A percentile compares a stretch with the other conserved stretches of the same genome.
phyloP scores from a whole-genome alignment of 1,284 basidiomycete species.

The Apiotrichum porosum region DNA sequence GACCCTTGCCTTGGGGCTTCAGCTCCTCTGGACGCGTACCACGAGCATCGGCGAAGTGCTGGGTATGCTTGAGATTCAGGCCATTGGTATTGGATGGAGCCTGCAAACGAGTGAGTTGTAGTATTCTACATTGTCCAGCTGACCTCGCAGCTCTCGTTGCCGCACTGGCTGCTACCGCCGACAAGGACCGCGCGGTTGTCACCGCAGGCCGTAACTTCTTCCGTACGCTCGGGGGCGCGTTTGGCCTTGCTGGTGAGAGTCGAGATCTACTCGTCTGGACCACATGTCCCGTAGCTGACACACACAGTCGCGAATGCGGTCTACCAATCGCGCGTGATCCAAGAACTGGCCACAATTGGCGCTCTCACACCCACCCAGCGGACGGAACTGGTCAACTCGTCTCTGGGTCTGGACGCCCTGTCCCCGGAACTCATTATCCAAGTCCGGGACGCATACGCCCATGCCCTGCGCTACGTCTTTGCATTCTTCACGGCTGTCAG shows the following conservation, averaged over 20 bases:
- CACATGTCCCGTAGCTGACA: no score
- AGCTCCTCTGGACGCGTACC: slow-evolving; percentile 18
- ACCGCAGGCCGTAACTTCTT: slow-evolving; percentile 32
- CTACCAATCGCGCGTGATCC: slow-evolving; percentile 22
- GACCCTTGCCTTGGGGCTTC: slow-evolving; percentile 21
- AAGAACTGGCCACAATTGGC: slow-evolving; percentile 5
- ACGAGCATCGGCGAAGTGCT: slow-evolving; percentile 15
- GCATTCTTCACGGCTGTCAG: slow-evolving; percentile 22
- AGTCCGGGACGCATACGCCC: slow-evolving; percentile 21
- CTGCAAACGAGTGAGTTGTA: slow-evolving; percentile 26
- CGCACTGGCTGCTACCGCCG: slow-evolving; percentile 20
- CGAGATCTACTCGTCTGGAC: no score
- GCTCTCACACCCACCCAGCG: slow-evolving; percentile 8
- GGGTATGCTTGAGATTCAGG: slow-evolving; percentile 21
- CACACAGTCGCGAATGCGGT: slow-evolving; percentile 31
- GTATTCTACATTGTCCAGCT: neutral
- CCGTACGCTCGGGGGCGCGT: slow-evolving; percentile 30
- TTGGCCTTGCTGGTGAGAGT: slow-evolving; percentile 25
- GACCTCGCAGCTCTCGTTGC: slow-evolving; percentile 22
- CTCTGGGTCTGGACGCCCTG: slow-evolving; percentile 10
- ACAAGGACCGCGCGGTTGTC: slow-evolving; percentile 29
- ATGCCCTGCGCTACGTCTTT: slow-evolving; percentile 25
- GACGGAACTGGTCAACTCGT: neutral
- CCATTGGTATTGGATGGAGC: slow-evolving; percentile 24
- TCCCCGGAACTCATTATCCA: neutral